These are phyloP conservation scores for Spergularia bocconei DNA, from an alignment of 148 eudicot species.

Conservation along the genomic window DNA sequence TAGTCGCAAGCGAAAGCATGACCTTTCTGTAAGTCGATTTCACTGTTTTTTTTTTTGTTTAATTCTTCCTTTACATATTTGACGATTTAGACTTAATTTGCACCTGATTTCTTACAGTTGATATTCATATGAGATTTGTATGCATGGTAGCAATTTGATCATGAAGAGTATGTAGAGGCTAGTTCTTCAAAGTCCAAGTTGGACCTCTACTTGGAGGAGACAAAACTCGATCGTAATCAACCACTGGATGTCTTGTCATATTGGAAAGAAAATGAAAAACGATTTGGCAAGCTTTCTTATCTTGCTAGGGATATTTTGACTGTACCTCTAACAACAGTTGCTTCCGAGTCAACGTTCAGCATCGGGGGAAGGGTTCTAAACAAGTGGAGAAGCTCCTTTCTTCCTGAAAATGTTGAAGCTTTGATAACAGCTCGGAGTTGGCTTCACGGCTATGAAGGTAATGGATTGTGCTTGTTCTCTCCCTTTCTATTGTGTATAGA, in stretches of 20 bases:
- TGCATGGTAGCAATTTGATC: too few species aligned
- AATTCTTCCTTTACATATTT: too few species aligned
- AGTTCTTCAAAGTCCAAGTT: neutral
- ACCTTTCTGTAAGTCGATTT: too few species aligned
- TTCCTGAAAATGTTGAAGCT: conserved; percentile 6
- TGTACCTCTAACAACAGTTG: conserved; percentile 8
- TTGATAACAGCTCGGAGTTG: conserved; percentile 4
- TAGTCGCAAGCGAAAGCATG: too few species aligned
- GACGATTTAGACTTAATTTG: too few species aligned
- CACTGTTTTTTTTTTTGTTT: too few species aligned
- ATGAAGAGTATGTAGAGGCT: too few species aligned
- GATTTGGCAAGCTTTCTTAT: conserved; percentile 4
- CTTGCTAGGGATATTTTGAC: conserved; percentile 1
- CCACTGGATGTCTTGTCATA: conserved; percentile 13
- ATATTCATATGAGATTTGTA: too few species aligned
- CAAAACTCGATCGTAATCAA: neutral
- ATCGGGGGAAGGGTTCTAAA: neutral
- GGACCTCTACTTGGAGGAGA: conserved; percentile 9
- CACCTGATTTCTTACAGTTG: too few species aligned
- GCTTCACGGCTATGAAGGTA: neutral
- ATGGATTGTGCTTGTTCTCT: neutral
- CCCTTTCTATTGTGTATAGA: too few species aligned
- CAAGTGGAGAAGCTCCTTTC: neutral
- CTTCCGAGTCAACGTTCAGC: conserved; percentile 6
- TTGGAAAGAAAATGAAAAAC: conserved; percentile 11